Conservation (phyloP, 75 land plant genomes). For the Cupressus sempervirens region DNA sequence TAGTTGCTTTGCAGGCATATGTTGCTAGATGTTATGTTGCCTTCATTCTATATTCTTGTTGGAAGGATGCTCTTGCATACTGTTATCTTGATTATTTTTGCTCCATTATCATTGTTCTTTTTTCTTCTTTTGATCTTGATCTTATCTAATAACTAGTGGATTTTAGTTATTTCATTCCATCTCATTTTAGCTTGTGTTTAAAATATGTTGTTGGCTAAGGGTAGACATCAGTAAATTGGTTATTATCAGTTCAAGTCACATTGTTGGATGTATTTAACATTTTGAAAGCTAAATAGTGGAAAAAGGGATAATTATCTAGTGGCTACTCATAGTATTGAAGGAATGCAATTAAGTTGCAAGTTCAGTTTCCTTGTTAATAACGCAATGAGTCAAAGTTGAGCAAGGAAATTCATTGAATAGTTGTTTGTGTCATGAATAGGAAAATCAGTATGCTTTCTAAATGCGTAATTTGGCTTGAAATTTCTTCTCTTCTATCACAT, state of each 20-base stretch:
- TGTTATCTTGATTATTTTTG: neutral
- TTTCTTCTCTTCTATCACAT: neutral
- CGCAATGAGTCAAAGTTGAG: neutral
- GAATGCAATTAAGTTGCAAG: neutral
- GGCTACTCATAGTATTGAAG: neutral
- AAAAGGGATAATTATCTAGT: neutral
- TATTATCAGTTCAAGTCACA: neutral
- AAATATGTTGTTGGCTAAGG: neutral
- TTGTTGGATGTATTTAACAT: neutral
- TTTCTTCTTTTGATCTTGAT: too few species aligned
- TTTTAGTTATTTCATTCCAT: too few species aligned
- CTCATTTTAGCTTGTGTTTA: too few species aligned
- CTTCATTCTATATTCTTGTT: neutral
- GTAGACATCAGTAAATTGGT: neutral
- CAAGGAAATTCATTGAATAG: neutral
- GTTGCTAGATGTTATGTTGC: neutral
- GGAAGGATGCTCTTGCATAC: neutral
- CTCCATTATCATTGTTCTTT: neutral
- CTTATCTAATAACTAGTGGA: neutral
- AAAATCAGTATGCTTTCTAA: neutral
- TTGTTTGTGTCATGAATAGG: neutral
- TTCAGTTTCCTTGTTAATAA: neutral
- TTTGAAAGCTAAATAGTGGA: neutral
- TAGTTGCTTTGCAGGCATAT: neutral
- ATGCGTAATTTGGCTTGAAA: neutral